Evolutionary conservation across 257 asterid species (phyloP), one percentile per base, ranked within the genome.

Genomic region (Nyctanthes arbortristis): DNA sequence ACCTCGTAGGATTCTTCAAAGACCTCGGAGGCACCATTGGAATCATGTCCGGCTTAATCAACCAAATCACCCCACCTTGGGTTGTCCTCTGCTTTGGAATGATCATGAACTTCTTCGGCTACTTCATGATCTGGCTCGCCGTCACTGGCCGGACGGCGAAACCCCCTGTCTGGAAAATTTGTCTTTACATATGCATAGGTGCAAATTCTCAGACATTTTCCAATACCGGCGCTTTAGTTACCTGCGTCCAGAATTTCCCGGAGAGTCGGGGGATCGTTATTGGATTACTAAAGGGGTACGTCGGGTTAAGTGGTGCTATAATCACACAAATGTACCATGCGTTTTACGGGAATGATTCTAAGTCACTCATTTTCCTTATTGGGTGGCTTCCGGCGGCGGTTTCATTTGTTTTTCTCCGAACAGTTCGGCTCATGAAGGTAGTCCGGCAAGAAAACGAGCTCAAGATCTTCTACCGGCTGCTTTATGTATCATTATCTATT

Each of bases 61-160:
- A 79, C 22, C 91, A 87, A 62, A 65, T 88, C 7, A 52, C 84
- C 0, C 92, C 95, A 1, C 90, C 95, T 0, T 88, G 95, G 95
- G 84, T 84, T 4, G 88, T 84, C 32, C 83, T 88, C 32, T 62
- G 71, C 27, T 34, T 80, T 0, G 95, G 95, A 0, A 76, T 82
- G 0, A 59, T 64, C 58, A 83, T 85, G 92, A 88, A 88, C 45
- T 81, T 88, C 45, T 62, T 45, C 4, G 95, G 92, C 1, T 88
- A 88, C 70, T 82, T 88, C 76, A 75, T 88, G 92, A 82, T 88
- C n/a, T 88, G 95, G 95, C 77, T 88, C 0, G 79, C 90, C 0
- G 88, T 84, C 7, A 78, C 88, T 0, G 72, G 76, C 1, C 72
- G 45, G 0, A 79, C 68, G 25, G 56, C 85, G 0, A 81, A 63